phyloP scores from a whole-genome alignment of 768 basidiomycete genomes.

The Trametes gibbosa region DNA sequence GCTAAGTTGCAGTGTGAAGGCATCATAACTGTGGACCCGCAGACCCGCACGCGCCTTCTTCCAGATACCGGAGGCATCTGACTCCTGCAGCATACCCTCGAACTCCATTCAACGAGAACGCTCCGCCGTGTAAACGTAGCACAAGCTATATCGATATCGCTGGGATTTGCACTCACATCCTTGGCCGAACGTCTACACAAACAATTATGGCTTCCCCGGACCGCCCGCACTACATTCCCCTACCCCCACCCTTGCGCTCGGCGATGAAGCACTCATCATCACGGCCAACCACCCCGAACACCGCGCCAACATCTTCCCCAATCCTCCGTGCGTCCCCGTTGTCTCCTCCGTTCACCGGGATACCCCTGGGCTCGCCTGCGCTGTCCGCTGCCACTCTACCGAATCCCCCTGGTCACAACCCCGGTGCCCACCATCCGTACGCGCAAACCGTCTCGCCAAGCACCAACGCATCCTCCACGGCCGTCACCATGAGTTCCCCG shows the following conservation, averaged over 20 bases:
- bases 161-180: not conserved
- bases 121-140: no score
- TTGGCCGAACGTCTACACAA: not conserved
- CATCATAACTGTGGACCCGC: not conserved
- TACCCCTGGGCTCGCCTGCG: constrained; percentile 10
- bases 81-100: not conserved
- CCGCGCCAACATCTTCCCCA: constrained; percentile 18
- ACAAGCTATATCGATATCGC: no score
- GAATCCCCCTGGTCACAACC: constrained; percentile 13
- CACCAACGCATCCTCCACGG: constrained; percentile 5
- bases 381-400: constrained; percentile 8
- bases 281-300: constrained; percentile 26
- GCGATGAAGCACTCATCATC: constrained; percentile 49
- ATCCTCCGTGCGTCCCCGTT: constrained; percentile 11
- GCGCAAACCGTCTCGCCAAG: not conserved
- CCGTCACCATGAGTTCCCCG: constrained; percentile 15
- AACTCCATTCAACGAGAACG: not conserved
- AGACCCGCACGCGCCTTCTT: not conserved
- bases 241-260: constrained; percentile 42
- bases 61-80: not conserved
- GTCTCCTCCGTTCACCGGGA: constrained; percentile 13
- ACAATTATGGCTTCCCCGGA: constrained; percentile 21
- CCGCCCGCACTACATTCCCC: constrained; percentile 21
- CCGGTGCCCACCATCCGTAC: constrained; percentile 5
- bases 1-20: no score